phyloP scores from a whole-genome alignment of 768 basidiomycete species.

The Pulveroboletus sp. region DNA sequence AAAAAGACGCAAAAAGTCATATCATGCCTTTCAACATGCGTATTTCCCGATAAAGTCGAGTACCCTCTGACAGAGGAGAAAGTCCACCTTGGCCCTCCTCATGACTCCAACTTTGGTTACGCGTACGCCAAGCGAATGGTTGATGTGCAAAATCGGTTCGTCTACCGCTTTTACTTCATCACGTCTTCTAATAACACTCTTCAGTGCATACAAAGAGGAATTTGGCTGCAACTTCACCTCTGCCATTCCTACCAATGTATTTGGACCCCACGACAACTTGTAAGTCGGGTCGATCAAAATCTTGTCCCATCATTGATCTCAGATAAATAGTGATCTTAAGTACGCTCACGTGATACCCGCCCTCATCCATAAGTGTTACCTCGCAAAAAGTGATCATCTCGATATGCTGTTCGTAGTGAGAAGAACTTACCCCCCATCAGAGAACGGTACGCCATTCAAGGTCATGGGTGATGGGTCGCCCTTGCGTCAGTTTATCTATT shows the following conservation, averaged over 20 bases:
- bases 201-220: slow-evolving; percentile 92
- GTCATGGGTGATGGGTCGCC: slow-evolving; percentile 92
- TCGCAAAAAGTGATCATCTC: slow-evolving; percentile 71
- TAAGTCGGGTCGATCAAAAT: slow-evolving; percentile 29
- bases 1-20: slow-evolving; percentile 73
- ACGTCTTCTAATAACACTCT: background rate
- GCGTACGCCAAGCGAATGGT: slow-evolving; percentile 95
- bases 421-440: slow-evolving; percentile 28
- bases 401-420: background rate
- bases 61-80: slow-evolving; percentile 93
- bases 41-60: slow-evolving; percentile 93
- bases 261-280: slow-evolving; percentile 95
- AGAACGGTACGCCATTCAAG: slow-evolving; percentile 76
- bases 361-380: slow-evolving; percentile 88
- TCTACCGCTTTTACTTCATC: background rate
- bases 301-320: slow-evolving; percentile 1
- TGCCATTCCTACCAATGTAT: slow-evolving; percentile 97
- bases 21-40: slow-evolving; percentile 95
- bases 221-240: slow-evolving; percentile 94
- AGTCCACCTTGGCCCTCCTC: slow-evolving; percentile 90
- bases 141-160: slow-evolving; percentile 92
- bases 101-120: slow-evolving; percentile 95
- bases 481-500: slow-evolving; percentile 96
- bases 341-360: slow-evolving; percentile 94
- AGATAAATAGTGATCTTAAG: slow-evolving; percentile 67